Evolutionary conservation across 371 early-diverging fungal genomes (phyloP), one percentile per base, ranked within the genome.

Genomic region (Mortierella sp.): DNA sequence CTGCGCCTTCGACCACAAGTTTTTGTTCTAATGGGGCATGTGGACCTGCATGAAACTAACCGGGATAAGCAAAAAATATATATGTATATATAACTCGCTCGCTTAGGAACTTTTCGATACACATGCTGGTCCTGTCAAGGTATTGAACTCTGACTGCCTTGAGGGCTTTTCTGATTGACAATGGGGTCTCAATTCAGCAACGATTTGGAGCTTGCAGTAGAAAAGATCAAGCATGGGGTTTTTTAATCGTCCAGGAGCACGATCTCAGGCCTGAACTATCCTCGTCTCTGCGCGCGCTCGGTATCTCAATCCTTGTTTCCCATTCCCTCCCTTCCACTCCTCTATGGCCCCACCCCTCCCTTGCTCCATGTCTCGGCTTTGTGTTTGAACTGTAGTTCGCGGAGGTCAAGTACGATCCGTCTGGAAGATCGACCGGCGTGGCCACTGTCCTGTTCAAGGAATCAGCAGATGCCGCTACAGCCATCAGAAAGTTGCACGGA

Each of bases 391-490:
- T 38, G 48, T 64, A 74, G 76, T 65, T 65, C 48, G 76, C 76
- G 8, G 70, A 74, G 19, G 55, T 74, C 70, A 74, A 87, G 64
- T 83, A 87, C 56, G 88, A 82, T 57, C 86, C 82, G 18, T 82
- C 81, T 50, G 89, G 88, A 64, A 82, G 84, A 43, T 87, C 89
- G 18, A 82, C 87, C n/a, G 90, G 90, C 54, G 83, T 86, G 4
- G 90, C 90, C 61, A 84, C 86, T 53, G 71, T 90, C 19, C 71
- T 82, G n/a, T 90, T 87, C 67, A 79, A 72, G 18, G 50, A 69
- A n/a, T 45, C 82, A 19, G 69, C 64, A 14, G 86, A 86, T 61
- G 88, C 88, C 49, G 86, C 83, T 38, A 58, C 74, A 31, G 88
- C 90, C 2, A 74, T 83, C 34, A 72, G 78, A 53, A 83, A 84